Percentiles rank a stretch among this genome's conserved stretches.
These are phyloP conservation scores for Histomonas meleagridis DNA, from an alignment of 208 protist genomes.

Conservation along the genomic window DNA sequence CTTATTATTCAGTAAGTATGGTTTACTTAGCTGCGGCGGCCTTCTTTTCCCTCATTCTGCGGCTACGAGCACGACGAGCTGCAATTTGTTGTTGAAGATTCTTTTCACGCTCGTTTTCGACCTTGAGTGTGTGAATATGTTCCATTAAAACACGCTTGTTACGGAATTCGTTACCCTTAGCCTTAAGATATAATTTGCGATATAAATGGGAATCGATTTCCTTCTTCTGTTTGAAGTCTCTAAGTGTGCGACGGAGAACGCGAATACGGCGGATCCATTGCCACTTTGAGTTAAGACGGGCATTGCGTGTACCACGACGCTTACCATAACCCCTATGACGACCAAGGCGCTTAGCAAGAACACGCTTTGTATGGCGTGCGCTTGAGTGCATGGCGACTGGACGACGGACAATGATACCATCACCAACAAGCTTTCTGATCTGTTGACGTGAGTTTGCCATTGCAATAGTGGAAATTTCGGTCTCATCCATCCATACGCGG, in stretches of 20 bases:
- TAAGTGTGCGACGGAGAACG: constrained; percentile 82
- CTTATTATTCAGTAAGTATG: too few species aligned
- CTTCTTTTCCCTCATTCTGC: neutral
- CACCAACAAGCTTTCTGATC: too few species aligned
- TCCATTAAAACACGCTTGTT: constrained; percentile 96
- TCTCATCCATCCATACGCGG: too few species aligned
- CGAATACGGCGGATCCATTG: constrained; percentile 92
- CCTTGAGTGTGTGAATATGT: too few species aligned
- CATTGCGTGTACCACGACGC: constrained; percentile 82
- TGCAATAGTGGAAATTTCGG: too few species aligned
- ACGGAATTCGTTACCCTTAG: constrained; percentile 97
- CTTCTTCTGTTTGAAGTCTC: constrained; percentile 85
- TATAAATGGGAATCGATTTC: constrained; percentile 74
- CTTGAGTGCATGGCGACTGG: too few species aligned
- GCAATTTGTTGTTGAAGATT: constrained; percentile 71
- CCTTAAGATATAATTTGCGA: constrained; percentile 85
- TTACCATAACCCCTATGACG: too few species aligned
- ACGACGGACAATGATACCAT: too few species aligned
- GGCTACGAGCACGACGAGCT: constrained; percentile 54
- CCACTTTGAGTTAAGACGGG: constrained; percentile 83
- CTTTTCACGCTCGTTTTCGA: constrained; percentile 79
- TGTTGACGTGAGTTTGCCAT: too few species aligned
- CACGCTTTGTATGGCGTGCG: too few species aligned
- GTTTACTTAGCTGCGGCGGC: neutral
- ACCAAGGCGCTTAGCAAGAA: too few species aligned